A percentile compares a stretch with the other conserved stretches of the same genome.
These are phyloP conservation scores for Melampsora larici-populina DNA, from an alignment of 1,284 basidiomycete species.

Conservation along the genomic window DNA sequence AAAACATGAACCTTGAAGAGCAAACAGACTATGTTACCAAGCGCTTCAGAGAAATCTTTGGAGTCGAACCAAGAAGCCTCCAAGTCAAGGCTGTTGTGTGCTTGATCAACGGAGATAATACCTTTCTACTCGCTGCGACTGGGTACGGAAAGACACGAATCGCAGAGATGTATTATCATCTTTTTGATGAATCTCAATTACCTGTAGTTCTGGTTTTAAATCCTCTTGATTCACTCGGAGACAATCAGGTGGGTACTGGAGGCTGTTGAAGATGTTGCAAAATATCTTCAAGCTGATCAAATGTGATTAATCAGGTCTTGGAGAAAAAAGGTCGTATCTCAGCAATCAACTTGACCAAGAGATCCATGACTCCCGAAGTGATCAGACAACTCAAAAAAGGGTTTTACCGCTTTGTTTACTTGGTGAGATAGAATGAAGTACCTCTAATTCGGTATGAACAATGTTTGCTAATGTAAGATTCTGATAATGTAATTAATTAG, in stretches of 20 bases:
- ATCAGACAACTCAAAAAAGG: not conserved
- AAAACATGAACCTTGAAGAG: no score
- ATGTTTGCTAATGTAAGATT: no score
- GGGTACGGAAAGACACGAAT: not conserved
- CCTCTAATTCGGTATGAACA: not conserved
- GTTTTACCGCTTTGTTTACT: not conserved
- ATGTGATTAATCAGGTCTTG: no score
- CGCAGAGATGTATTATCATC: not conserved
- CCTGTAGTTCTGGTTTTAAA: not conserved
- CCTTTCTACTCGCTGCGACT: not conserved
- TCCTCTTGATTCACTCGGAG: not conserved
- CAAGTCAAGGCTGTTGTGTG: not conserved
- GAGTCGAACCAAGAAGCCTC: no score
- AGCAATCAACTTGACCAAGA: not conserved
- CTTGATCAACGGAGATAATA: not conserved
- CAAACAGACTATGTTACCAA: no score
- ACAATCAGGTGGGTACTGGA: not conserved
- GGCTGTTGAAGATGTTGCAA: no score
- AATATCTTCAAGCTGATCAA: no score
- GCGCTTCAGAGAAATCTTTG: no score
- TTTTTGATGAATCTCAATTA: not conserved
- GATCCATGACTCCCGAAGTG: not conserved
- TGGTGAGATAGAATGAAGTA: no score
- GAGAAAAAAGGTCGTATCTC: not conserved
- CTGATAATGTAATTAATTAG: no score